Base-by-base conservation (phyloP, 768 basidiomycete genomes). In the Termitomyces sp. region DNA sequence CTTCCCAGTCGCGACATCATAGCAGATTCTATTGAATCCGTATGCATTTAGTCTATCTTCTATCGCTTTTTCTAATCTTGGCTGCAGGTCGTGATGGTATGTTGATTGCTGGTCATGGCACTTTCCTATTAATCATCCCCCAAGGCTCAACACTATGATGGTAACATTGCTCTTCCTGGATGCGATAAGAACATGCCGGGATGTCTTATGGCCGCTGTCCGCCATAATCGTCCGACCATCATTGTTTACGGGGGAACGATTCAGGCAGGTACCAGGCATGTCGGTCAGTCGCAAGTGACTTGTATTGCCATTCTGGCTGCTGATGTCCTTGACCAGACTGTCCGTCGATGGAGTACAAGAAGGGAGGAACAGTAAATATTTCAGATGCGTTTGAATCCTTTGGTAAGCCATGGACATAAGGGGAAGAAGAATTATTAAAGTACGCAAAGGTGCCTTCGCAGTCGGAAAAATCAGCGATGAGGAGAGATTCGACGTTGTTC, bases 131-230 rank as follows among this genome's bases (percentile, higher is more conserved):
- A 12, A 41, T 44, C 11, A 17, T 32, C 32, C 21, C 46, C 26
- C 6, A 53, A 88, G 89, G 89, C 90, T 21, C 91, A 93, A 74
- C 84, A 91, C 64, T 93, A 93, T 62, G 92, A 94, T 58, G 91
- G 82, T 12, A 91, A 92, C 63, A 90, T 93, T 61, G 83, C 88
- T 5, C 78, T 93, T 51, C 92, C 92, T 17, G 90, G 91, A 54
- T 93, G 91, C 60, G 91, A 93, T 70, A 93, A 93, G 74, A 93
- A 93, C 65, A 93, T 93, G 92, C 91, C 91, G 9, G 92, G 90
- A 17, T 89, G 87, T 65, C 76, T 92, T 54, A 90, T 94, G 65
- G 92, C 92, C 15, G 91, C 91, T 1, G 87, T 76, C 38, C 84
- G 92, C 50, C 87, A 92, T 72, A 93, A 94, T 65, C 81, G 91